Evolutionary conservation across 2,329 filamentous ascomycete species (phyloP), one percentile per base, ranked within the genome.

Genomic region (Stagonosporopsis cucurbitacearum): DNA sequence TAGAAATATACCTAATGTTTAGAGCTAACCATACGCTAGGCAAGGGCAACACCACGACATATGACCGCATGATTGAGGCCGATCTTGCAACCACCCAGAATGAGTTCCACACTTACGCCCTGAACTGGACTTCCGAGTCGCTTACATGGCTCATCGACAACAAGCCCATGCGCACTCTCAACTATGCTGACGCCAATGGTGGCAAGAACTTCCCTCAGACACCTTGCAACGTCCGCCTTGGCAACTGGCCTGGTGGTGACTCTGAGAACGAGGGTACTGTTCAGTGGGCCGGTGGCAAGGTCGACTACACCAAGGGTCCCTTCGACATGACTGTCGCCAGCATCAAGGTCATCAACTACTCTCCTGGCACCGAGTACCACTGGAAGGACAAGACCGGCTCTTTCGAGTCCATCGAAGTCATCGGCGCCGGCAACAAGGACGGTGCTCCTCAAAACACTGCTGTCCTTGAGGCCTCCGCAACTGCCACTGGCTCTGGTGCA

Each of bases 131-230:
- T 20, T 78, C 83, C 60, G 84, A 88, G 1, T 77, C 81, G 53
- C 77, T 92, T 17, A 81, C 86, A 57, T 93, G 85, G 82, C 85
- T 82, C 67, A 86, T 95, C 50, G 90, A 96, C 65, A 86, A 86
- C 62, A 77, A 78, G 7, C 80, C 84, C 4, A 81, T 90, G 47
- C 86, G 90, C 58, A 87, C 83, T 1, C 79, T 91, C n/a, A 72
- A 81, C 8, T 84, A 85, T 52, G 78, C 77, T 22, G 85, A 89
- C 46, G 75, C 79, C 53, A 78, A 82, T 42, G 82, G 82, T 63
- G 86, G 86, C 12, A 72, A 82, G 45, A 83, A 84, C 70, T 93
- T 85, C 72, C 90, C 90, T 0, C 90, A 94, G 71, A 92, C 90
- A 0, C 90, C 90, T 1, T 89, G 89, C 86, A 84, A 85, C 37